A percentile compares a stretch with the other conserved stretches of the same genome.
Evolutionary conservation across 306 rosid genomes (phyloP).

Genomic region (Pterocarpus santalinus): DNA sequence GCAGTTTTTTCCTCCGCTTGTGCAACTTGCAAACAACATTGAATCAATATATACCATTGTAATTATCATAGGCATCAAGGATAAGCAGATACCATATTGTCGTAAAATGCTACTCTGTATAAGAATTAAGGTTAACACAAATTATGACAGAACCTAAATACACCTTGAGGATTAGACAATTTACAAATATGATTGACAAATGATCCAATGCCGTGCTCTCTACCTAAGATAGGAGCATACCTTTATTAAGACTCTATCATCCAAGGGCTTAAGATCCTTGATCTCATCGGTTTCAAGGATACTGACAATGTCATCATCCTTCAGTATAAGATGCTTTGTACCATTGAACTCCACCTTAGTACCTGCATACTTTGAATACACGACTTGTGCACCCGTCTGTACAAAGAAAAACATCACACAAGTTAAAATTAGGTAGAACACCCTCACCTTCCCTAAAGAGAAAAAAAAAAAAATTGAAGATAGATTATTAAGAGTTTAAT

Average conservation of each 20-base stretch:
- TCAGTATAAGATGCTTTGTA: constrained; percentile 78
- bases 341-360: constrained; percentile 88
- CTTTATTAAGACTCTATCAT: constrained; percentile 85
- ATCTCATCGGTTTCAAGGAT: constrained; percentile 79
- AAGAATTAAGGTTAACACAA: constrained; percentile 20
- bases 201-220: background rate
- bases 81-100: background rate
- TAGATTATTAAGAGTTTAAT: background rate
- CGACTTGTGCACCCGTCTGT: constrained; percentile 76
- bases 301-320: constrained; percentile 90
- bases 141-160: constrained; percentile 3
- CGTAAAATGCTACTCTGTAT: background rate
- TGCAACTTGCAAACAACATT: constrained; percentile 60
- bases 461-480: background rate
- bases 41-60: constrained; percentile 1
- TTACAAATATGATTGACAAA: background rate
- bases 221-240: constrained; percentile 46
- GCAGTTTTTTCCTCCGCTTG: constrained; percentile 85
- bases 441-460: background rate
- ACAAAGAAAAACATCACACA: constrained; percentile 17
- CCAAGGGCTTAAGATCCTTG: constrained; percentile 87
- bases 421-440: constrained; percentile 2
- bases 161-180: background rate
- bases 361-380: constrained; percentile 88
- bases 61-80: background rate